phyloP scores from a whole-genome alignment of 106 monocot species.

The Allium fistulosum region DNA sequence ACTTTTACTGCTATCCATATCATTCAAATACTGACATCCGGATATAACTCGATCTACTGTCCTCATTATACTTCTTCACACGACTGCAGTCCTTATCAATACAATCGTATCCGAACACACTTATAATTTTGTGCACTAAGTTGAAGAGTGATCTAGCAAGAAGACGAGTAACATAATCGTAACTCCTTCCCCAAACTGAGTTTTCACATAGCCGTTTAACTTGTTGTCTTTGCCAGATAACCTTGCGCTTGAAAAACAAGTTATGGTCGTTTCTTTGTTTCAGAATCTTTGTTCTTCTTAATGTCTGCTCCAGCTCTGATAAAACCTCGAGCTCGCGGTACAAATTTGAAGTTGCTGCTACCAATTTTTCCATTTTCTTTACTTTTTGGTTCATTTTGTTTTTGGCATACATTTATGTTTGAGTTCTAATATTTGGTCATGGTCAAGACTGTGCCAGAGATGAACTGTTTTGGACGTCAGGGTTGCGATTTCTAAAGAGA shows the following conservation, averaged over 20 bases:
- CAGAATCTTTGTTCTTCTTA: conserved; percentile 22
- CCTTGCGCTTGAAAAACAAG: conserved; percentile 31
- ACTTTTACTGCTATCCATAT: background rate
- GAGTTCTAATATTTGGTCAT: conserved; percentile 25
- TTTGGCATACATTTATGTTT: conserved; percentile 26
- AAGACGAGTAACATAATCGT: conserved; percentile 41
- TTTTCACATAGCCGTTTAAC: conserved; percentile 45
- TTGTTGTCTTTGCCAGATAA: conserved; percentile 53
- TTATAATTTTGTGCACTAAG: conserved; percentile 27
- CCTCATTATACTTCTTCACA: background rate
- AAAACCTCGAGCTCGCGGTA: conserved; percentile 70
- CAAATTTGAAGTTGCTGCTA: conserved; percentile 30
- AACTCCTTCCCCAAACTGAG: conserved; percentile 60
- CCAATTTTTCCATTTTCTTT: conserved; percentile 60
- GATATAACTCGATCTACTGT: background rate
- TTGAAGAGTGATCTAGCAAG: conserved; percentile 66
- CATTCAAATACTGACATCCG: conserved; percentile 15
- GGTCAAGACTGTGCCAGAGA: conserved; percentile 52
- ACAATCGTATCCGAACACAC: conserved; percentile 26
- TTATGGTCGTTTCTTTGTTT: conserved; percentile 6
- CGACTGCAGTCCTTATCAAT: too few species aligned
- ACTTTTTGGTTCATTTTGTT: conserved; percentile 34
- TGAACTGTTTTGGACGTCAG: conserved; percentile 41
- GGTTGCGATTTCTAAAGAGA: conserved; percentile 55
- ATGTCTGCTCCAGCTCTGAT: conserved; percentile 50